These are phyloP conservation scores for Eutrema yunnanense DNA, from an alignment of 345 rosid genomes.

Conservation along the genomic window DNA sequence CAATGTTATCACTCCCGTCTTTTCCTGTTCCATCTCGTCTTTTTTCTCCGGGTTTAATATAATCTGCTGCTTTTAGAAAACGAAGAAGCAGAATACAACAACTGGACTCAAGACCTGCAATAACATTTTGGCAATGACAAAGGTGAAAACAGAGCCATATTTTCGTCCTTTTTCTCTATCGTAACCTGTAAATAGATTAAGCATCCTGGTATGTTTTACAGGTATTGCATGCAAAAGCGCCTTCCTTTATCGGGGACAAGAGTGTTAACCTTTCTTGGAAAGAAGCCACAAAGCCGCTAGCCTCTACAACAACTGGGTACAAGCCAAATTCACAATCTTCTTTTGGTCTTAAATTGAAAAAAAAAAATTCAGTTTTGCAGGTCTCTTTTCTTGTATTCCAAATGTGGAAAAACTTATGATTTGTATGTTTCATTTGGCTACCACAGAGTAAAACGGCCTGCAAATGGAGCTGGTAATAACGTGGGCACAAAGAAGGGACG, in stretches of 20 bases:
- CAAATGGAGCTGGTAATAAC: slow-evolving; percentile 45
- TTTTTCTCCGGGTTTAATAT: not conserved
- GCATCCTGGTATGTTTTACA: slow-evolving; percentile 17
- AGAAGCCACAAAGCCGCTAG: slow-evolving; percentile 56
- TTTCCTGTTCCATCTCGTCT: not conserved
- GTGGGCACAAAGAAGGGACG: slow-evolving; percentile 56
- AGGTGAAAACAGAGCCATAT: slow-evolving; percentile 42
- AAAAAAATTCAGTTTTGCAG: not conserved
- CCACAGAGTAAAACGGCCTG: slow-evolving; percentile 66
- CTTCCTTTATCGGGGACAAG: slow-evolving; percentile 76
- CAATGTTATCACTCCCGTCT: not conserved
- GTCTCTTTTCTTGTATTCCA: not conserved
- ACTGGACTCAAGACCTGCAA: slow-evolving; percentile 82
- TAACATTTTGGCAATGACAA: slow-evolving; percentile 91
- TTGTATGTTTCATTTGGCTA: not conserved
- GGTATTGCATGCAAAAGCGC: slow-evolving; percentile 73
- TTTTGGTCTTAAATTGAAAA: not conserved
- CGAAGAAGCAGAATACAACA: slow-evolving; percentile 67
- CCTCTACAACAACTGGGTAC: slow-evolving; percentile 56
- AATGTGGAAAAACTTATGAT: not conserved
- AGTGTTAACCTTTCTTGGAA: slow-evolving; percentile 81
- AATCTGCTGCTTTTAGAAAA: slow-evolving; percentile 48
- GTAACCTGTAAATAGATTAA: not conserved
- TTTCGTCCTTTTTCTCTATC: not conserved
- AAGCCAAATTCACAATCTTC: not conserved